These are phyloP conservation scores for Terfezia boudieri DNA, from an alignment of 495 filamentous ascomycete species.

Conservation along the genomic window DNA sequence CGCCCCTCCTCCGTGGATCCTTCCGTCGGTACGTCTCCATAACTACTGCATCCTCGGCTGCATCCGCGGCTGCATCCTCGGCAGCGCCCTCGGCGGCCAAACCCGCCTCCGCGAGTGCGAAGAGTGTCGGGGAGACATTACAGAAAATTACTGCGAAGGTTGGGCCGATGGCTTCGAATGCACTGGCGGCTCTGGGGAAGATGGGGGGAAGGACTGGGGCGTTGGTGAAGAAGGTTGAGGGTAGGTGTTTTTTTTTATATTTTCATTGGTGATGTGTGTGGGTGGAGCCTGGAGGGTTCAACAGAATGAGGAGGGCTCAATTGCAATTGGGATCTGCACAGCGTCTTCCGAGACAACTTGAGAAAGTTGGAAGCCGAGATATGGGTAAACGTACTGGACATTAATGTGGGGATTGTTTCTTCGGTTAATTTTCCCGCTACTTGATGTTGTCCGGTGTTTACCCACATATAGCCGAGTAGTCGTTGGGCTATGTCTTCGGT, in stretches of 20 bases:
- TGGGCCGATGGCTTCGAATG: constrained; percentile 30
- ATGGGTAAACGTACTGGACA: not conserved
- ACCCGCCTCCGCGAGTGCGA: constrained; percentile 35
- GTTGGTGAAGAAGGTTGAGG: constrained; percentile 59
- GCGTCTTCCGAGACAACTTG: too few relatives aligned
- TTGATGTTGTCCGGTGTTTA: not conserved
- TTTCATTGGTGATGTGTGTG: too few relatives aligned
- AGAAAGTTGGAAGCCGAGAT: too few relatives aligned
- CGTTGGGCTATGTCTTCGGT: not conserved
- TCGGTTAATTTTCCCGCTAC: not conserved
- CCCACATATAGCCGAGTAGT: too few relatives aligned
- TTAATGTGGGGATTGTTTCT: not conserved
- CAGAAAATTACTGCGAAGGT: not conserved
- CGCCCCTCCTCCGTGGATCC: too few relatives aligned
- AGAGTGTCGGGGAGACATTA: not conserved
- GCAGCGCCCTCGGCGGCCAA: constrained; percentile 12
- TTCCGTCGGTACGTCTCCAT: too few relatives aligned
- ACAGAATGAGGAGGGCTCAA: too few relatives aligned
- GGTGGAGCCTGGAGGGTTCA: too few relatives aligned
- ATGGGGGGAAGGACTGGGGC: constrained; percentile 70
- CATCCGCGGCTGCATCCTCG: constrained; percentile 4
- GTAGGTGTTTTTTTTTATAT: constrained; percentile 35
- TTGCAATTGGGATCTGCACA: too few relatives aligned
- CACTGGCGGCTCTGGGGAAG: constrained; percentile 41
- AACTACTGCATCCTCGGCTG: constrained; percentile 13